Evolutionary conservation across 2,329 filamentous ascomycete genomes (phyloP).

Genomic region (Sporothrix pallida): DNA sequence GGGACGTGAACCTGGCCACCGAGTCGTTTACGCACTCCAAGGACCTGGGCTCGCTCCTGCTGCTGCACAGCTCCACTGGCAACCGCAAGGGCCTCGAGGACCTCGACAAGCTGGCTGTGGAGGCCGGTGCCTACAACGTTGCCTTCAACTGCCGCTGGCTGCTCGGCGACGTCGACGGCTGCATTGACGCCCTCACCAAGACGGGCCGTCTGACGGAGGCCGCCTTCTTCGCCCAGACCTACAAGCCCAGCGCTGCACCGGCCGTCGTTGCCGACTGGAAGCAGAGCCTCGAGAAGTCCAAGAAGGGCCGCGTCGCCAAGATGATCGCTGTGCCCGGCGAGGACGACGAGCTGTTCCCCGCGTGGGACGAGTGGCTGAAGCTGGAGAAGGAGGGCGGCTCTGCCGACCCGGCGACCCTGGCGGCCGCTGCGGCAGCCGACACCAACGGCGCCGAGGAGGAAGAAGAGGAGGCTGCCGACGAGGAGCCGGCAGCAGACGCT

Average conservation of each 20-base stretch:
- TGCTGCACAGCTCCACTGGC: slow-evolving; percentile 85
- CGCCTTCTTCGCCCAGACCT: slow-evolving; percentile 91
- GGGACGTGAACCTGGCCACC: slow-evolving; percentile 86
- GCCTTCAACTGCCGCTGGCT: slow-evolving; percentile 92
- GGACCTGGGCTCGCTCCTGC: slow-evolving; percentile 83
- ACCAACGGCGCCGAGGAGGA: slow-evolving; percentile 8
- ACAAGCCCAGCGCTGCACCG: slow-evolving; percentile 79
- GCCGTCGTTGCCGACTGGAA: slow-evolving; percentile 81
- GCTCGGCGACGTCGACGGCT: slow-evolving; percentile 79
- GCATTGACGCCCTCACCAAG: slow-evolving; percentile 77
- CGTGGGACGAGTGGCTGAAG: slow-evolving; percentile 90
- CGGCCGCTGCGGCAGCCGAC: slow-evolving; percentile 8
- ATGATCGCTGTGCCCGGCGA: slow-evolving; percentile 81
- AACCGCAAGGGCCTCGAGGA: slow-evolving; percentile 75
- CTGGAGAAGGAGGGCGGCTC: slow-evolving; percentile 74
- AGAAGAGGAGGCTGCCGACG: not conserved
- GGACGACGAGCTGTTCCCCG: slow-evolving; percentile 88
- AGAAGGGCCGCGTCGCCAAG: slow-evolving; percentile 84
- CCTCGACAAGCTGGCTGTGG: slow-evolving; percentile 76
- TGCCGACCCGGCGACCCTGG: slow-evolving; percentile 35
- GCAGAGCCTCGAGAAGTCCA: slow-evolving; percentile 77
- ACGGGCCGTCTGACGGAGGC: slow-evolving; percentile 85
- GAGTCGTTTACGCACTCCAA: slow-evolving; percentile 93
- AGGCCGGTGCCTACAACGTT: slow-evolving; percentile 84
- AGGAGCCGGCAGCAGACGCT: not conserved